Base-by-base conservation (phyloP, 1,139 yeast genomes). In the Yamadazyma blattariae region DNA sequence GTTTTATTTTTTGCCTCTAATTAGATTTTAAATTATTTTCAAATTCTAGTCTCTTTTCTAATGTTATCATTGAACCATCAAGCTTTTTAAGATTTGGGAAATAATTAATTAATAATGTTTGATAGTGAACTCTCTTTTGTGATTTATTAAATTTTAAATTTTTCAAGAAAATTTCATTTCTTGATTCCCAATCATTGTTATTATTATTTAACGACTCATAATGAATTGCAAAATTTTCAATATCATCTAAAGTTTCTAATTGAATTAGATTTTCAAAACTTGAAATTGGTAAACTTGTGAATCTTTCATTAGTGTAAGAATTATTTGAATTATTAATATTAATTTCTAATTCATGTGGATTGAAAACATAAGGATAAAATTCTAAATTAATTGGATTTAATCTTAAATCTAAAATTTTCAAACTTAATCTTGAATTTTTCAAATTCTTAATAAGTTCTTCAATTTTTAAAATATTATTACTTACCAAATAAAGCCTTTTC, bases 321-420 rank as follows among this genome's bases (percentile, higher is more conserved):
- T 20, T 19, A 5, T 4, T 5, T 4, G 11, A 7, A 20, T 9
- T 12, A 5, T 18, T 10, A 9, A 20, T 7, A 13, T 52, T 50
- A 30, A 48, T 46, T 17, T 61, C 67, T 14, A 62, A 45, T 41
- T 73, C 77, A 13, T 67, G 61, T 3, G 74, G 71, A 41, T 67
- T 68, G 51, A 76, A 76, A 2, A 77, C 74, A 47, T 64, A 74
- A 1, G 82, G 79, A 48, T 77, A 77, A 30, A 74, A 60, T 11
- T 64, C 69, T 25, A 58, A 54, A 28, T 70, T 76, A 27, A 75
- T 46, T 8, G 78, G 71, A 45, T 78, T 78, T 38, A 75, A 67
- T 35, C 82, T 57, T 30, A 74, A 45, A 50, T 77, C 83, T 14
- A 77, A 48, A 9, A 63, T 55, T 37, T 53, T 59, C 38, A 77